phyloP scores from a whole-genome alignment of 805 yeast genomes.

The Barnettozyma sp. region DNA sequence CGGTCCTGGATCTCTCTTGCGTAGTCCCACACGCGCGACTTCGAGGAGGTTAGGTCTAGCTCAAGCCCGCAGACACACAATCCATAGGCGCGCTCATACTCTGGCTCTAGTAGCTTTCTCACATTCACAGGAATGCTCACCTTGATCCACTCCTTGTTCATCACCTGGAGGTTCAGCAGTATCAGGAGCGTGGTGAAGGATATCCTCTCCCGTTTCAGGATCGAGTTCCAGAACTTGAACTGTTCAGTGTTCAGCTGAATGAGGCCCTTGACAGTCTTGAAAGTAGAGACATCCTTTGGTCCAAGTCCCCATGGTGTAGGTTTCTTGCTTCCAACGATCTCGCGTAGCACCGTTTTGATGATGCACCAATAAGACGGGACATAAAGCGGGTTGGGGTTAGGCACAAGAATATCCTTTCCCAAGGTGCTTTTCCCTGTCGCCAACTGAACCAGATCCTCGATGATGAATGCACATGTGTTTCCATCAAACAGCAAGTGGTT shows the following conservation, averaged over 20 bases:
- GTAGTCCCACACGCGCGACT: constrained; percentile 8
- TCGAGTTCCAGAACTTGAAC: neutral
- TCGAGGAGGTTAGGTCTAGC: neutral
- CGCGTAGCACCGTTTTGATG: neutral
- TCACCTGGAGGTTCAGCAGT: constrained; percentile 2
- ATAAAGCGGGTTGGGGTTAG: neutral
- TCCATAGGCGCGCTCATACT: constrained; percentile 5
- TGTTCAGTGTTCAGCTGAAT: constrained; percentile 2
- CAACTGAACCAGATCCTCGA: constrained; percentile 7
- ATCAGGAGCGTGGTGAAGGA: constrained; percentile 7
- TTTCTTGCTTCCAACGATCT: neutral
- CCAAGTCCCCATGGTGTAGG: neutral
- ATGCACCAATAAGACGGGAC: constrained; percentile 6
- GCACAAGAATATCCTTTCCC: constrained; percentile 1
- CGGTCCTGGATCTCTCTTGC: constrained; percentile 3
- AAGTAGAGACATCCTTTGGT: constrained; percentile 4
- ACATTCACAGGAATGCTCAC: constrained; percentile 9
- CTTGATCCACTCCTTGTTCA: neutral
- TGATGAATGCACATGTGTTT: constrained; percentile 1
- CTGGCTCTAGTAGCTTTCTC: constrained; percentile 2
- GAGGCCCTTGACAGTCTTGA: constrained; percentile 6
- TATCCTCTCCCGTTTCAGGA: constrained; percentile 2
- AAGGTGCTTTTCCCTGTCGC: constrained; percentile 9
- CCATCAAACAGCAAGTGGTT: constrained; percentile 10
- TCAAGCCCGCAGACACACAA: constrained; percentile 4